Percentiles rank a stretch among this genome's conserved stretches.
Conservation (phyloP, 805 yeast species). For the Wilhelminamyces savonicus region DNA sequence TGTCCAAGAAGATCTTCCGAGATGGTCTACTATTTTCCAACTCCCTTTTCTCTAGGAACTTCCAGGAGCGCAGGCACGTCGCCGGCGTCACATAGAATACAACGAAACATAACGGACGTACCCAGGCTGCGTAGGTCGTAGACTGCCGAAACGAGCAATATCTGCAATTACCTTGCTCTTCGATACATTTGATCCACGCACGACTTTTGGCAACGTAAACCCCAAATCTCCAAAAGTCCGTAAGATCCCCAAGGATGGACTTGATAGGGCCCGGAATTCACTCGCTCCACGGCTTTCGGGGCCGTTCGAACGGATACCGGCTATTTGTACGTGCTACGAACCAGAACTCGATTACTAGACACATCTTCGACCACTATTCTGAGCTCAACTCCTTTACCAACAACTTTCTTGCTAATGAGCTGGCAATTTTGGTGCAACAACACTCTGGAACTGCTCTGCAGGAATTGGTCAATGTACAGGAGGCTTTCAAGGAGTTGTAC, state of each 20-base stretch:
- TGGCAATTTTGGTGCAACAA: conserved; percentile 1
- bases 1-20: no score
- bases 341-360: conserved; percentile 25
- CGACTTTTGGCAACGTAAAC: background rate
- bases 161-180: no score
- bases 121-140: no score
- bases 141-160: no score
- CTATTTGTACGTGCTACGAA: conserved; percentile 15
- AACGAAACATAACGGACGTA: no score
- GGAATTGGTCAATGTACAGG: conserved; percentile 8
- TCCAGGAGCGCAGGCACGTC: no score
- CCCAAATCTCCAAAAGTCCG: background rate
- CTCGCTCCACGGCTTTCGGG: no score
- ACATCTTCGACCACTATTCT: conserved; percentile 14
- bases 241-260: conserved; percentile 10
- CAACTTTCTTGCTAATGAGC: conserved; percentile 14
- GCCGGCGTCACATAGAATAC: no score
- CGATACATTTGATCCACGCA: background rate
- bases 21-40: no score
- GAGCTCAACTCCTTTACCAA: conserved; percentile 16
- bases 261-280: conserved; percentile 14
- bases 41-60: no score
- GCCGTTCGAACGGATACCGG: conserved; percentile 5
- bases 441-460: conserved; percentile 1
- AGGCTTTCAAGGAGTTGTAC: conserved; percentile 17